These are phyloP conservation scores for Cercis canadensis DNA, from an alignment of 306 rosid genomes.

Conservation along the genomic window DNA sequence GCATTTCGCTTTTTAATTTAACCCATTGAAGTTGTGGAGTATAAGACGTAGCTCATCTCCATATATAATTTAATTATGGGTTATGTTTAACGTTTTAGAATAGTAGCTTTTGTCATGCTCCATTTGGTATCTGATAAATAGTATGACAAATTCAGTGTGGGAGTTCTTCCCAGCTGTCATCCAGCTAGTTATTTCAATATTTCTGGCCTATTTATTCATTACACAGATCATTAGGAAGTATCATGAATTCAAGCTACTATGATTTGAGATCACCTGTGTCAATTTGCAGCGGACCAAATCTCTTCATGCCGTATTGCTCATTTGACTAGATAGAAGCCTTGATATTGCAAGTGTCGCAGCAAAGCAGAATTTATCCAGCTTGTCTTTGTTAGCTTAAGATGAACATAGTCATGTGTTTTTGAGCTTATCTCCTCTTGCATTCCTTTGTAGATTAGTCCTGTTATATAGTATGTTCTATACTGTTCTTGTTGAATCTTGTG, in stretches of 20 bases:
- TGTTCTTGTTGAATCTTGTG: constrained; percentile 13
- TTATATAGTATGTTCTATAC: not conserved
- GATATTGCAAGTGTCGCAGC: not conserved
- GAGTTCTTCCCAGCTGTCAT: constrained; percentile 5
- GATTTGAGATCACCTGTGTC: not conserved
- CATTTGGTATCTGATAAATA: constrained; percentile 18
- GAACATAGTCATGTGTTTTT: constrained; percentile 21
- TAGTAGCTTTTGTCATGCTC: constrained; percentile 22
- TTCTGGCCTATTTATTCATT: constrained; percentile 13
- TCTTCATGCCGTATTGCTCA: constrained; percentile 19
- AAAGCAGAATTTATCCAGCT: not conserved
- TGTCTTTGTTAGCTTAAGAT: not conserved
- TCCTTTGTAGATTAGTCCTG: not conserved
- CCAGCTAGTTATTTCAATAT: constrained; percentile 12
- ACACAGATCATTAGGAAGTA: not conserved
- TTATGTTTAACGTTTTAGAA: not conserved
- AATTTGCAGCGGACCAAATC: too few relatives aligned
- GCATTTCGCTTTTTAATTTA: not conserved
- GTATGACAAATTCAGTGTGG: not conserved
- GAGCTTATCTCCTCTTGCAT: constrained; percentile 4
- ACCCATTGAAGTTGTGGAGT: not conserved
- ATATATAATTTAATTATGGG: constrained; percentile 9
- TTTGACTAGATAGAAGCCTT: constrained; percentile 24
- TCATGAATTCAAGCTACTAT: constrained; percentile 24
- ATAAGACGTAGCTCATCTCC: not conserved